phyloP scores from a whole-genome alignment of 768 basidiomycete genomes.

The Tricholoma hemisulphureum region DNA sequence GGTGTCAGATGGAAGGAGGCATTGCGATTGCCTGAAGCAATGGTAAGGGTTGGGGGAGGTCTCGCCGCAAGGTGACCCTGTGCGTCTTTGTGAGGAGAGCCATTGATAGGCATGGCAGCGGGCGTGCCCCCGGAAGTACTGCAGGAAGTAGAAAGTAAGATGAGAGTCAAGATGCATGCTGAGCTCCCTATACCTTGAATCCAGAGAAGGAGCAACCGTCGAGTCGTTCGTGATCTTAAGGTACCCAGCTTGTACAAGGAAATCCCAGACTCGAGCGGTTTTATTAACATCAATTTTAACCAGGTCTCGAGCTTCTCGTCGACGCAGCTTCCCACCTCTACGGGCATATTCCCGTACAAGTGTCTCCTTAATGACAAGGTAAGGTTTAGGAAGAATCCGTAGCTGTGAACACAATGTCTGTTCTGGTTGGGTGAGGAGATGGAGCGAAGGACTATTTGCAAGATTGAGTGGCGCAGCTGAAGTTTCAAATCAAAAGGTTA shows the following conservation, averaged over 20 bases:
- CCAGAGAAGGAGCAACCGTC: slow-evolving; percentile 31
- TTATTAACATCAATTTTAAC: slow-evolving; percentile 95
- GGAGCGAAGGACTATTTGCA: slow-evolving; percentile 84
- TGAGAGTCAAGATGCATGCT: background rate
- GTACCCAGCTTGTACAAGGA: slow-evolving; percentile 82
- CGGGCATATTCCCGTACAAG: slow-evolving; percentile 91
- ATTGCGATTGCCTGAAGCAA: slow-evolving; percentile 36
- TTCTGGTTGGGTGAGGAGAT: slow-evolving; percentile 86
- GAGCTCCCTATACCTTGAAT: slow-evolving; percentile 34
- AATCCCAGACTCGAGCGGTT: slow-evolving; percentile 90
- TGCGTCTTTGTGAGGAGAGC: slow-evolving; percentile 37
- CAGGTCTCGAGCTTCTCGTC: slow-evolving; percentile 84
- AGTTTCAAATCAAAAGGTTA: slow-evolving; percentile 4
- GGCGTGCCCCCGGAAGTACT: slow-evolving; percentile 14
- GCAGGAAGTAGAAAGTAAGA: background rate
- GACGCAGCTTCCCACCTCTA: slow-evolving; percentile 81
- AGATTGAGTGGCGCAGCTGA: slow-evolving; percentile 75
- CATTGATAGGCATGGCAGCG: slow-evolving; percentile 25
- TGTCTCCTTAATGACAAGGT: slow-evolving; percentile 93
- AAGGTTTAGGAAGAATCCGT: slow-evolving; percentile 92
- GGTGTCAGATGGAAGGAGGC: slow-evolving; percentile 36
- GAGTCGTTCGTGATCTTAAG: slow-evolving; percentile 66
- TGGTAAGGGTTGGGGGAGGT: slow-evolving; percentile 29
- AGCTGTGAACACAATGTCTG: slow-evolving; percentile 85
- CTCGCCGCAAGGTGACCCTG: slow-evolving; percentile 24